Base-by-base conservation (phyloP, 805 yeast genomes). In the Zygotorulaspora chibaensis region DNA sequence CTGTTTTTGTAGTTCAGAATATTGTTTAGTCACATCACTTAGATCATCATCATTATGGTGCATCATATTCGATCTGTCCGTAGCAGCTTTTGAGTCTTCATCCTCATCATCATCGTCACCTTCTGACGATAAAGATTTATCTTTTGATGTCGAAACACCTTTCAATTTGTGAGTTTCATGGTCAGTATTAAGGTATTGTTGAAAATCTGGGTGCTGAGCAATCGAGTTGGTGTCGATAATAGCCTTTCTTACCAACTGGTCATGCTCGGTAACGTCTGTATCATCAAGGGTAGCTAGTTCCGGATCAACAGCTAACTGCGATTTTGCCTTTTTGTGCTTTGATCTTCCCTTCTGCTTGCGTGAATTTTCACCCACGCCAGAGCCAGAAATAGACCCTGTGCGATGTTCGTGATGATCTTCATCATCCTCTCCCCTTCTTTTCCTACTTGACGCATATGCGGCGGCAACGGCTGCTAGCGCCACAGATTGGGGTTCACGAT, bases 241-340 rank as follows among this genome's bases (percentile, higher is more conserved):
- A 1, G 86, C 87, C 38, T 83, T 87, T 48, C 82, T 80, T 9
- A 82, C 88, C 45, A 83, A 67, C 52, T 76, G 83, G 46, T 79
- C 84, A 54, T 80, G 84, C 35, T 79, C 82, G 3, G 72, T 55
- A 13, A 75, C 57, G 9, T 70, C 56, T 12, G 53, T 49, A 38
- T 65, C 71, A 54, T 75, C 81, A 20, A 76, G 48, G 28, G 75
- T 75, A 8, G 80, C 76, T 31, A 80, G 57, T 52, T 75, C 84
- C 0, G 84, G 83, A 57, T 80, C 84, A 28, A 79, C 83, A 28
- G 73, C 76, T 37, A 65, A 41, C 45, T 59, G 60, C 13, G 53
- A 40, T 43, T 54, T 59, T 18, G 43, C 53, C 34, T 31, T 49
- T 18, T 44, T 52, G 29, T 34, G 38, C 47, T 46, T 55, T 6